A percentile compares a stretch with the other conserved stretches of the same genome.
Evolutionary conservation across 148 eudicot genomes (phyloP).

Genomic region (Chenopodium album): DNA sequence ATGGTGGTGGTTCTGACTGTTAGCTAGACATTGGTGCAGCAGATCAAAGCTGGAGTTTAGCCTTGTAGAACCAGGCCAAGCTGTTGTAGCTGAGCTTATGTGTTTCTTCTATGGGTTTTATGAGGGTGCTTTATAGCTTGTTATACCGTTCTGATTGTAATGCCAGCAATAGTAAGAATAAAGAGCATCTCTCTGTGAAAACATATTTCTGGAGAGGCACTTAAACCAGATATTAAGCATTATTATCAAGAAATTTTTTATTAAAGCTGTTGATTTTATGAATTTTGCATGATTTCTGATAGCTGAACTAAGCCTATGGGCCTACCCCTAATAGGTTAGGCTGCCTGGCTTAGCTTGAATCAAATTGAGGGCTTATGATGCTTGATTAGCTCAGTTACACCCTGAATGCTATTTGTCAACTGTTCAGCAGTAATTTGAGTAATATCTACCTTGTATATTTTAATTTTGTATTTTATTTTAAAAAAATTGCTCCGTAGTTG

Average conservation of each 20-base stretch:
- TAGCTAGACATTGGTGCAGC: not conserved
- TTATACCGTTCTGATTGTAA: constrained; percentile 4
- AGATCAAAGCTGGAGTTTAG: not conserved
- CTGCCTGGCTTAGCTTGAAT: too few species aligned
- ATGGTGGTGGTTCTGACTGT: too few species aligned
- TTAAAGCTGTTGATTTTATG: not conserved
- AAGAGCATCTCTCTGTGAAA: not conserved
- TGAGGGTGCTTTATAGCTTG: not conserved
- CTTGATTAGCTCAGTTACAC: too few species aligned
- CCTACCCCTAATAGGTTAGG: too few species aligned
- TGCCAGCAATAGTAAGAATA: not conserved
- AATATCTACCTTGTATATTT: too few species aligned
- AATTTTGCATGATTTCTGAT: not conserved
- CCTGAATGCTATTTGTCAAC: too few species aligned
- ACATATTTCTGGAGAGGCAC: not conserved
- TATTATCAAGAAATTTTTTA: not conserved
- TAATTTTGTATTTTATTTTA: too few species aligned
- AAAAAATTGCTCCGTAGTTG: too few species aligned
- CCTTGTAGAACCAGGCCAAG: not conserved
- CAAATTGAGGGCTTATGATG: too few species aligned
- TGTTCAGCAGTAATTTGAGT: too few species aligned
- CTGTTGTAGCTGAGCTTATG: not conserved
- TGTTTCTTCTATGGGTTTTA: not conserved
- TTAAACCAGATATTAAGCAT: not conserved
- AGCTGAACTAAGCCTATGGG: too few species aligned